These are phyloP conservation scores for Taiwanofungus camphoratus DNA, from an alignment of 1,284 basidiomycete genomes.

Conservation along the genomic window DNA sequence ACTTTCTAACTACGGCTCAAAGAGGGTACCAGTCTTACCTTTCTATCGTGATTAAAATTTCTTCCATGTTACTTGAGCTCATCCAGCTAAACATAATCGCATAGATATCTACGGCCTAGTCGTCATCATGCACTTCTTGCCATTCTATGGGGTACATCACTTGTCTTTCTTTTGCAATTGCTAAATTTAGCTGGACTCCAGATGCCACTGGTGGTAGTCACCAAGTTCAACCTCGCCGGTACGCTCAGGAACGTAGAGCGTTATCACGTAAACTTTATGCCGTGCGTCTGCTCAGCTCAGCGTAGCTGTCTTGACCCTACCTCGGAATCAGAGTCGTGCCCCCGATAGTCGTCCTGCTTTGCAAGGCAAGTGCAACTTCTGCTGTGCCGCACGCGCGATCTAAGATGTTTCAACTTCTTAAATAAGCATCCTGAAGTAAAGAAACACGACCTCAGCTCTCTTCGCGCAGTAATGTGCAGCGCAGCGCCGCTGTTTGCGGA, in stretches of 20 bases:
- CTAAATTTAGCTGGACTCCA: conserved; percentile 2
- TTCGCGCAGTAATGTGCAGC: conserved; percentile 53
- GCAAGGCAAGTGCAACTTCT: conserved; percentile 37
- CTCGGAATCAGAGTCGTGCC: conserved; percentile 50
- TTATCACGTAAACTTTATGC: conserved; percentile 55
- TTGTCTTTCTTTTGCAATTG: background rate
- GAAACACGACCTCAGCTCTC: conserved; percentile 52
- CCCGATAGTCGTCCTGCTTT: conserved; percentile 47
- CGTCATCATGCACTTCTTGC: conserved; percentile 43
- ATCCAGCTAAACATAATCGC: background rate
- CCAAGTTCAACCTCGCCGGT: conserved; percentile 57
- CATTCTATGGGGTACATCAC: conserved; percentile 41
- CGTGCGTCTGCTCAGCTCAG: conserved; percentile 34
- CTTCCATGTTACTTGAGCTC: background rate
- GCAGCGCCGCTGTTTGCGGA: conserved; percentile 67
- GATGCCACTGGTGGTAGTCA: conserved; percentile 48
- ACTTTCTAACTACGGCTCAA: background rate
- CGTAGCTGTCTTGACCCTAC: background rate
- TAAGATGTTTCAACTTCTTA: background rate
- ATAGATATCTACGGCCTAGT: conserved; percentile 71
- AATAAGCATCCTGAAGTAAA: conserved; percentile 51
- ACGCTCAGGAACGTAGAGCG: conserved; percentile 62
- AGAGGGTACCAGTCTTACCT: conserved; percentile 21
- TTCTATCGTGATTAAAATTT: conserved; percentile 31
- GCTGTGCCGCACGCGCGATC: too few species aligned